These are phyloP conservation scores for Ramicandelaber brevisporus DNA, from an alignment of 192 early-diverging fungal genomes.

Conservation along the genomic window DNA sequence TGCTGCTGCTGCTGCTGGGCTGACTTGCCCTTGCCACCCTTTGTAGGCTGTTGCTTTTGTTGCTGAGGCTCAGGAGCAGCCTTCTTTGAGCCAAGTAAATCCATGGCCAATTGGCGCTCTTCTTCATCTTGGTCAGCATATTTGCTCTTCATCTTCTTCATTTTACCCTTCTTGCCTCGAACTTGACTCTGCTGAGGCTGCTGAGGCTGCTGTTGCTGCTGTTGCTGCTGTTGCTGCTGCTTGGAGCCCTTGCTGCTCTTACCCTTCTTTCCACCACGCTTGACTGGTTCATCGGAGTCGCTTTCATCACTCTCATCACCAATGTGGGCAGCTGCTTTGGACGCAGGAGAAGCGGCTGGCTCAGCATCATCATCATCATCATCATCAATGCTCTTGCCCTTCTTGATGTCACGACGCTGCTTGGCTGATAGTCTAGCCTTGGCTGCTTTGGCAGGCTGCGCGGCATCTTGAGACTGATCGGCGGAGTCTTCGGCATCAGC, in stretches of 20 bases:
- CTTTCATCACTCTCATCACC: too few relatives aligned
- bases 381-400: conserved; percentile 13
- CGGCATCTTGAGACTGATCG: neutral
- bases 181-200: conserved; percentile 14
- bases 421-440: conserved; percentile 73
- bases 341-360: neutral
- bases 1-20: neutral
- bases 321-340: neutral
- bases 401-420: conserved; percentile 59
- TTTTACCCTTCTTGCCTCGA: conserved; percentile 72
- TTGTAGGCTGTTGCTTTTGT: conserved; percentile 8
- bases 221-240: conserved; percentile 9
- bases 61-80: conserved; percentile 9
- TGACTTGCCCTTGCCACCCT: neutral
- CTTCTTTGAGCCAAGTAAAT: conserved; percentile 41
- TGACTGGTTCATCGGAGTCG: conserved; percentile 12
- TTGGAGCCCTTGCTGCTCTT: conserved; percentile 8
- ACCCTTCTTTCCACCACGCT: conserved; percentile 6
- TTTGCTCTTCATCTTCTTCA: conserved; percentile 78
- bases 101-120: conserved; percentile 57
- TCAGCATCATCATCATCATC: neutral
- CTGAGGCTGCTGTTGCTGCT: conserved; percentile 5
- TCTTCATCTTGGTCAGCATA: conserved; percentile 92
- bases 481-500: conserved; percentile 1
- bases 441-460: too few relatives aligned